Evolutionary conservation across 2,329 filamentous ascomycete genomes (phyloP).

Genomic region (Epichloe amarillans): DNA sequence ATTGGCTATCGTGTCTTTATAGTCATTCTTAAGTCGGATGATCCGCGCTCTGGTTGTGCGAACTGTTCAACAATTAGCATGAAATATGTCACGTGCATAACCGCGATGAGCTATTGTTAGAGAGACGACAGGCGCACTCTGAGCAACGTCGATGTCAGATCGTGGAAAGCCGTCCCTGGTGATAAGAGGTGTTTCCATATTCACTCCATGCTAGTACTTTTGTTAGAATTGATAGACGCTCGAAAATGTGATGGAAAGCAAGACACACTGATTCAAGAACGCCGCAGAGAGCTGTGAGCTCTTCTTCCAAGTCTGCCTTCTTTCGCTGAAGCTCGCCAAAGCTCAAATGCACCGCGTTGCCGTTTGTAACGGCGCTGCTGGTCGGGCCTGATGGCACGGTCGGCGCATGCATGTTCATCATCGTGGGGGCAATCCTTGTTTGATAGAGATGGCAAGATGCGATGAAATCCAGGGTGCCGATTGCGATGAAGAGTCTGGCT

Average conservation of each 20-base stretch:
- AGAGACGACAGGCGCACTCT: conserved; percentile 57
- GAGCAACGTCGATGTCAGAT: conserved; percentile 86
- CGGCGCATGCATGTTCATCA: conserved; percentile 48
- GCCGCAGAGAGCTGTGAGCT: conserved; percentile 70
- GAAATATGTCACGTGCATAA: background rate
- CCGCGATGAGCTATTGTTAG: background rate
- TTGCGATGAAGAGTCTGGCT: background rate
- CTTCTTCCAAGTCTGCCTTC: conserved; percentile 74
- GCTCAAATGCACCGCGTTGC: conserved; percentile 49
- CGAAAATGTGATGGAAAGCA: background rate
- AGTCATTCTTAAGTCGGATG: conserved; percentile 81
- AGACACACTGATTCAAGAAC: conserved; percentile 73
- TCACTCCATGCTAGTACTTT: conserved; percentile 62
- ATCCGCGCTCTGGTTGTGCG: conserved; percentile 87
- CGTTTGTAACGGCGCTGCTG: conserved; percentile 45
- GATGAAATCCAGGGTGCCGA: background rate
- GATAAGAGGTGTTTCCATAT: conserved; percentile 79
- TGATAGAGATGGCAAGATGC: background rate
- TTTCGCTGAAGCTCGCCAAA: conserved; percentile 70
- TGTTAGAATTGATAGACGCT: conserved; percentile 9
- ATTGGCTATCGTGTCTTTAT: conserved; percentile 72
- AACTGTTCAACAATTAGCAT: conserved; percentile 38
- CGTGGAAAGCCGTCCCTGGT: conserved; percentile 87
- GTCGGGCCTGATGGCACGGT: conserved; percentile 62
- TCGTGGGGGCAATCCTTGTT: conserved; percentile 14